Conservation (phyloP, 1,139 yeast genomes). For the Taphrina flavorubra region DNA sequence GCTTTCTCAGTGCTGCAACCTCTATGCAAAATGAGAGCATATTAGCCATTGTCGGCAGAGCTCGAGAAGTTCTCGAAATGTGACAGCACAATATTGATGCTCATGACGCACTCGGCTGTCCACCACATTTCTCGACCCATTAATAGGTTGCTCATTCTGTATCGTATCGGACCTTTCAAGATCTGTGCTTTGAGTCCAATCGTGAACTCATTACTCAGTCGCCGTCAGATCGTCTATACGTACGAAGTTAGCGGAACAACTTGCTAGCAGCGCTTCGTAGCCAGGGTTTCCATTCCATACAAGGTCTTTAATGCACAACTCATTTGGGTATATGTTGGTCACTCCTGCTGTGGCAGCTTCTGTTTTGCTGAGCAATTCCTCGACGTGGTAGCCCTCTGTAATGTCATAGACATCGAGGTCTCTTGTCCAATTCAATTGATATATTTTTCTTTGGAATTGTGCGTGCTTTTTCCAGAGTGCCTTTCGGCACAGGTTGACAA, state of each 20-base stretch:
- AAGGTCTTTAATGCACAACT: conserved; percentile 1
- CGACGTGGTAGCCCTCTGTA: conserved; percentile 5
- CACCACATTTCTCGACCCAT: too few species aligned
- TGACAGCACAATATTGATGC: too few species aligned
- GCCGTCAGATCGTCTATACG: conserved; percentile 18
- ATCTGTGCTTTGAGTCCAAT: too few species aligned
- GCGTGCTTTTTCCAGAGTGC: conserved; percentile 24
- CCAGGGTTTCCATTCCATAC: conserved; percentile 19
- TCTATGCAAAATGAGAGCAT: too few species aligned
- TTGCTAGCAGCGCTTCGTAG: conserved; percentile 22
- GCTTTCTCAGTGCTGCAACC: too few species aligned
- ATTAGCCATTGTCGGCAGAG: too few species aligned
- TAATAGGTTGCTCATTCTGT: too few species aligned
- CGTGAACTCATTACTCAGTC: not conserved
- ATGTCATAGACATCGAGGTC: not conserved
- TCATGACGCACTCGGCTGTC: too few species aligned
- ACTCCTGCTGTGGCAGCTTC: conserved; percentile 1
- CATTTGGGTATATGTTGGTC: conserved; percentile 16
- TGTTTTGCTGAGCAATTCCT: conserved; percentile 13
- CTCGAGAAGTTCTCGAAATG: too few species aligned
- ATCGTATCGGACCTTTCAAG: too few species aligned
- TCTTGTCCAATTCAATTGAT: conserved; percentile 1
- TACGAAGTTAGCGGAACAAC: conserved; percentile 17
- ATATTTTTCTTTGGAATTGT: conserved; percentile 13
- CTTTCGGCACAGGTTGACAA: conserved; percentile 24